phyloP scores from a whole-genome alignment of 78 protist genomes.

The Bodo saltans region DNA sequence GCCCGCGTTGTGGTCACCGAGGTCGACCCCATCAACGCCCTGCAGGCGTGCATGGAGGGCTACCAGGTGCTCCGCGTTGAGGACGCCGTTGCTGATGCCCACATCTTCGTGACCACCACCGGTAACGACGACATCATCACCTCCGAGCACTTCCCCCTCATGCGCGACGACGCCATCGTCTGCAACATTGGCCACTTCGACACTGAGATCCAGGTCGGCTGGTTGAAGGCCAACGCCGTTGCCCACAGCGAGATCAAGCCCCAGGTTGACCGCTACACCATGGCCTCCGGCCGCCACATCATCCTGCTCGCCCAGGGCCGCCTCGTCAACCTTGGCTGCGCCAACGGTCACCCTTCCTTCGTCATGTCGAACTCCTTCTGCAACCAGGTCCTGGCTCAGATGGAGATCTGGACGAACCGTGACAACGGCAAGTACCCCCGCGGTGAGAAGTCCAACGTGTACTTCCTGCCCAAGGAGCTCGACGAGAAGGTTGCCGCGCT shows the following conservation, averaged over 20 bases:
- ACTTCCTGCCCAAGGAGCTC: conserved; percentile 92
- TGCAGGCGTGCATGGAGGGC: conserved; percentile 99
- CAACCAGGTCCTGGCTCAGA: conserved; percentile 97
- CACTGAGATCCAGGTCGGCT: conserved; percentile 94
- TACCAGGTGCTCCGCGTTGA: conserved; percentile 88
- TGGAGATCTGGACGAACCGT: conserved; percentile 95
- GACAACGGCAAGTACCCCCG: neutral
- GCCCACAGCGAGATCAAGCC: conserved; percentile 91
- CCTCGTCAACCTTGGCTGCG: too few species aligned
- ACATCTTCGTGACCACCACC: conserved; percentile 97
- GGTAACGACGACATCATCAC: conserved; percentile 93
- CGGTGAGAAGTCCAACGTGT: too few species aligned
- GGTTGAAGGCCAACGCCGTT: conserved; percentile 66
- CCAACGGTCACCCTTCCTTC: conserved; percentile 98
- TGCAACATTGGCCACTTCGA: conserved; percentile 99
- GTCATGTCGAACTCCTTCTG: conserved; percentile 98
- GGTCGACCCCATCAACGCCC: conserved; percentile 99
- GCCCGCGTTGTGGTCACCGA: conserved; percentile 93
- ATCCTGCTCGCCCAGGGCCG: too few species aligned
- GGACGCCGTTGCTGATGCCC: conserved; percentile 61
- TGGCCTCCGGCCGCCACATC: too few species aligned
- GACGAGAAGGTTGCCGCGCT: conserved; percentile 98
- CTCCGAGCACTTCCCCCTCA: conserved; percentile 77
- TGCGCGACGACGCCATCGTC: conserved; percentile 96
- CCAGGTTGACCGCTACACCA: conserved; percentile 96